Evolutionary conservation across 441 rosid genomes (phyloP).

Genomic region (Croton laevigatus): DNA sequence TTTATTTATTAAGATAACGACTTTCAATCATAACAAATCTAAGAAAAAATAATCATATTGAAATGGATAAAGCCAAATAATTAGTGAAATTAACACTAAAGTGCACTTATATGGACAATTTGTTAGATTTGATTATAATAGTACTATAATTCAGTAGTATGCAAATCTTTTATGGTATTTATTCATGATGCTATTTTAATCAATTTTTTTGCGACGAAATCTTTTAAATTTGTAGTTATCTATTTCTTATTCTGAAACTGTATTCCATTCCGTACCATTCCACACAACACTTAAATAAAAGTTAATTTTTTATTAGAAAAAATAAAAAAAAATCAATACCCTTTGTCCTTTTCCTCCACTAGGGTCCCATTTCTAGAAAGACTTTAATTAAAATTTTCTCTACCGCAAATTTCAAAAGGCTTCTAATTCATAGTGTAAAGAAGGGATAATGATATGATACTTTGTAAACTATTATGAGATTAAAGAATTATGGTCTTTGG

Average conservation of each 20-base stretch:
- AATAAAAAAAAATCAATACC: neutral
- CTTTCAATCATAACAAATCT: conserved; percentile 12
- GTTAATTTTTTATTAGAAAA: too few species aligned
- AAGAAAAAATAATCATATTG: neutral
- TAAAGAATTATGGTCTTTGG: neutral
- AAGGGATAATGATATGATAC: neutral
- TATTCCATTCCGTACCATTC: too few species aligned
- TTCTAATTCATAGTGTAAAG: neutral
- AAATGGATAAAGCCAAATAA: conserved; percentile 18
- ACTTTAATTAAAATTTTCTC: neutral
- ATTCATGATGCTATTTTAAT: too few species aligned
- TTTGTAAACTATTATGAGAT: neutral
- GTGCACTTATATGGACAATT: neutral
- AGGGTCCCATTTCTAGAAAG: neutral
- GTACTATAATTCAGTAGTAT: too few species aligned
- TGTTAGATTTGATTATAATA: too few species aligned
- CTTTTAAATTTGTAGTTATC: too few species aligned
- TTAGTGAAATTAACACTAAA: conserved; percentile 13
- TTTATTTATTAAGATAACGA: neutral
- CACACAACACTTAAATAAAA: too few species aligned
- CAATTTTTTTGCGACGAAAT: too few species aligned
- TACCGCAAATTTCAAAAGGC: neutral
- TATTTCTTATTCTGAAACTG: neutral
- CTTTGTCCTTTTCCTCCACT: neutral
- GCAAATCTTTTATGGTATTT: too few species aligned